Base-by-base conservation (phyloP, 768 basidiomycete species). In the Xanthoconium stramineum region DNA sequence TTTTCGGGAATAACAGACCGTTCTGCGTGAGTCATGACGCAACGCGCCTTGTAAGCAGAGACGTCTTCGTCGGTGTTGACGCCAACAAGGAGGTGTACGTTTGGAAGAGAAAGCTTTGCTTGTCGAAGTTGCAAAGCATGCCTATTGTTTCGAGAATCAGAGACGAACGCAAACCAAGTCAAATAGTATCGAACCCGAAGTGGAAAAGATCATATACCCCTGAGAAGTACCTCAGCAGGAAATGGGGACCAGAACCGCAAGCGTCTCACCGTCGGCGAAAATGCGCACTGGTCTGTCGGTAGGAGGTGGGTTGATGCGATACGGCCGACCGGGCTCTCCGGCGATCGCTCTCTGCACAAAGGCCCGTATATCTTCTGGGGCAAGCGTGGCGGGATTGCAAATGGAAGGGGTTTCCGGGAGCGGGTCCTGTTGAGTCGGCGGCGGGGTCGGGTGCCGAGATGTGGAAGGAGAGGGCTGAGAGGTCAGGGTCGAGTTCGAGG, bases 151-250 rank as follows among this genome's bases (percentile, higher is more conserved):
- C 9, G 24, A 19, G 40, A 44, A 35, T 64, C 57, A 57, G 60
- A 47, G 12, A 43, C 49, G 37, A 45, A 42, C 47, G 10, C 13
- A 28, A 29, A 28, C n/a, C 38, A 20, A 29, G n/a, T 8, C 29
- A 32, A 12, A 61, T 49, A 43, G 32, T 37, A 54, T 70, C 82
- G 61, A 71, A 93, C 91, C 91, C 91, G 71, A 93, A 98, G 72
- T 98, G 96, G 74, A 98, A 96, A 50, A 99, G 80, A 74, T 99
- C 97, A 67, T 98, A 99, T 12, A 98, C 96, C 14, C 89, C 90
- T 91, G 65, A 55, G 51, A 66, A n/a, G 29, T 28, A 48, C 36
- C 32, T 61, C 52, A 62, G 47, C 39, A 55, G 13, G 13, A 11
- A 5, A 40, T 15, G 17, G 3, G 10, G 38, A 14, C 6, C 1